Evolutionary conservation across 2,329 filamentous ascomycete species (phyloP).

Genomic region (Pleochaeta shiraiana): DNA sequence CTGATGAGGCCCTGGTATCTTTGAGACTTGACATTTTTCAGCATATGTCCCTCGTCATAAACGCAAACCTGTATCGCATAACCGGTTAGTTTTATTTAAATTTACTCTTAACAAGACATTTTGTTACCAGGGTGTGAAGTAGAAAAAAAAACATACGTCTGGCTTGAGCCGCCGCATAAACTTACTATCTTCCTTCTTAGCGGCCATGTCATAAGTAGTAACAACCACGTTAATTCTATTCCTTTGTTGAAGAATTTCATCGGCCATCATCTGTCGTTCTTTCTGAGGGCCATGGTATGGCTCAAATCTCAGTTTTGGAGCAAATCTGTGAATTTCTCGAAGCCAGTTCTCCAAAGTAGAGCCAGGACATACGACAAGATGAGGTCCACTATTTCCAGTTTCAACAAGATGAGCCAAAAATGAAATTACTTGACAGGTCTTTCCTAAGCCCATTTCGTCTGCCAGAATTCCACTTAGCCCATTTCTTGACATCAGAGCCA

Average conservation of each 20-base stretch:
- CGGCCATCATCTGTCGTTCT: constrained; percentile 44
- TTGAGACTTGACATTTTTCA: constrained; percentile 74
- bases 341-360: constrained; percentile 96
- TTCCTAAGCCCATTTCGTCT: constrained; percentile 93
- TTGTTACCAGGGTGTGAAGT: too few species aligned
- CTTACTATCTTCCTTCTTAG: constrained; percentile 32
- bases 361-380: constrained; percentile 76
- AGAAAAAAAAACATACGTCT: constrained; percentile 20
- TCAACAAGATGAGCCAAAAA: constrained; percentile 71
- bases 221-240: constrained; percentile 48
- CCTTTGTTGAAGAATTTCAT: constrained; percentile 39
- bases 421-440: constrained; percentile 91
- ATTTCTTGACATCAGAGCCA: constrained; percentile 61
- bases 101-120: not conserved
- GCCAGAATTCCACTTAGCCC: constrained; percentile 76
- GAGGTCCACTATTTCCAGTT: constrained; percentile 42
- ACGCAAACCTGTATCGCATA: constrained; percentile 24
- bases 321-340: constrained; percentile 72
- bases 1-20: constrained; percentile 59
- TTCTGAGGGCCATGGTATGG: constrained; percentile 47
- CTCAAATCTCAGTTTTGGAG: constrained; percentile 48
- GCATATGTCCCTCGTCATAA: constrained; percentile 83
- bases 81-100: not conserved
- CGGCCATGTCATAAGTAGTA: constrained; percentile 47
- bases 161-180: constrained; percentile 38